A percentile compares a stretch with the other conserved stretches of the same genome.
Evolutionary conservation across 192 early-diverging fungal genomes (phyloP).

Genomic region (Coemansia sp.): DNA sequence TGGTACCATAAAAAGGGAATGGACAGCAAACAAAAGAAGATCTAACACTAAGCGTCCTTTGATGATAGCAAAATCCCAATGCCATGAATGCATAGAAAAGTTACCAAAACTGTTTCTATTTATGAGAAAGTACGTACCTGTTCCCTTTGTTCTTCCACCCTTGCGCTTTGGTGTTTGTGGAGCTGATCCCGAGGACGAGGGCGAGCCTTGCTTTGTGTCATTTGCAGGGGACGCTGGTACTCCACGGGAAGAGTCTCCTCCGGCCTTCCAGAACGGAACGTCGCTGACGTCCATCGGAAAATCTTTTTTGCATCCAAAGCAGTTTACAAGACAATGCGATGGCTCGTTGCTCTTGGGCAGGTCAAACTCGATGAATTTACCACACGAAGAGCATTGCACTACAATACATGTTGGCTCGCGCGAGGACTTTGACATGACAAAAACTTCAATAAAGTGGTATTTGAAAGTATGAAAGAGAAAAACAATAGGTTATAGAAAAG

Average conservation of each 20-base stretch:
- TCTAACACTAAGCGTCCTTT: no score
- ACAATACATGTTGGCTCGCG: constrained; percentile 50
- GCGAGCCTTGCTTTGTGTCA: constrained; percentile 6
- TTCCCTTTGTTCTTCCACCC: constrained; percentile 45
- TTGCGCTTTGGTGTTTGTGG: constrained; percentile 34
- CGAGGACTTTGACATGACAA: constrained; percentile 46
- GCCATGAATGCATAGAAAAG: not conserved
- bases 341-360: constrained; percentile 41
- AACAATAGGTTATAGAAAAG: not conserved
- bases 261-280: constrained; percentile 53
- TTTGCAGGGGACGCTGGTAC: constrained; percentile 10
- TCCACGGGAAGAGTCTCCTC: not conserved
- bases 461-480: constrained; percentile 8
- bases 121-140: constrained; percentile 15
- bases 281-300: constrained; percentile 55
- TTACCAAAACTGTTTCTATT: not conserved
- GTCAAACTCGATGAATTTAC: constrained; percentile 53
- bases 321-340: constrained; percentile 30
- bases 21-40: no score
- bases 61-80: not conserved
- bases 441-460: constrained; percentile 4
- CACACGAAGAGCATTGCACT: constrained; percentile 51
- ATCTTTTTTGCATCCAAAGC: constrained; percentile 44
- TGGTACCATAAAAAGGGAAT: not conserved
- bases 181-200: constrained; percentile 3